A percentile compares a stretch with the other conserved stretches of the same genome.
Conservation (phyloP, 1,139 yeast genomes). For the Blastobotrys indianensis region DNA sequence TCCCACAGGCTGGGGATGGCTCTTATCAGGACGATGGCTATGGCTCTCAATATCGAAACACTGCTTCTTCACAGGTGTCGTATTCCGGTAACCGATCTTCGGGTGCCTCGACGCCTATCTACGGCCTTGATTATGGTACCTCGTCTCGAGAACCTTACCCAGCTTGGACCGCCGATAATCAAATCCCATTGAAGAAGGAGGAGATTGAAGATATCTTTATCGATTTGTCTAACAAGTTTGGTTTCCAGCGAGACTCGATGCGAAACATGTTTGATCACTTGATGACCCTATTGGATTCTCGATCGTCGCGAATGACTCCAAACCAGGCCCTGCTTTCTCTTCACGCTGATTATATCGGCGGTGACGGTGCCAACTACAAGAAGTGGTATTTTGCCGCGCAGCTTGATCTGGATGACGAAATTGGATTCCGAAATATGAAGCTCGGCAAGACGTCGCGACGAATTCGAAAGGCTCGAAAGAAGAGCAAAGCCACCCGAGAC, state of each 20-base stretch:
- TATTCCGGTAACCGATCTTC: slow-evolving; percentile 78
- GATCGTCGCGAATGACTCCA: slow-evolving; percentile 96
- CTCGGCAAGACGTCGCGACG: slow-evolving; percentile 61
- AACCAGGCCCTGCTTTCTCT: slow-evolving; percentile 86
- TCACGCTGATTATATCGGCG: slow-evolving; percentile 97
- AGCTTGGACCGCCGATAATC: slow-evolving; percentile 92
- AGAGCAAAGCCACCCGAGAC: slow-evolving; percentile 56
- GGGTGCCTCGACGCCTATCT: slow-evolving; percentile 94
- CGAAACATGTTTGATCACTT: slow-evolving; percentile 95
- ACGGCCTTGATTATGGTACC: slow-evolving; percentile 66
- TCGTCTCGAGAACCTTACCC: slow-evolving; percentile 75
- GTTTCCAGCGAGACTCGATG: slow-evolving; percentile 97
- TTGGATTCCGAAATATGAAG: slow-evolving; percentile 74
- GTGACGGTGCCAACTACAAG: slow-evolving; percentile 82
- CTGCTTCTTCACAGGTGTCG: slow-evolving; percentile 41
- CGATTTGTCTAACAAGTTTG: slow-evolving; percentile 84
- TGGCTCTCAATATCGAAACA: slow-evolving; percentile 21
- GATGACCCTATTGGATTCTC: slow-evolving; percentile 88
- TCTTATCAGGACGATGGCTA: slow-evolving; percentile 30
- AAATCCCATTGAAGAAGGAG: slow-evolving; percentile 76
- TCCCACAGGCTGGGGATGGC: slow-evolving; percentile 28
- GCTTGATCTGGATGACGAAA: slow-evolving; percentile 74
- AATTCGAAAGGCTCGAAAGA: slow-evolving; percentile 51
- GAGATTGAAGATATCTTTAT: slow-evolving; percentile 90
- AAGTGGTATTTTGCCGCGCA: slow-evolving; percentile 97